phyloP scores from a whole-genome alignment of 345 rosid genomes.

The Boechera stricta region DNA sequence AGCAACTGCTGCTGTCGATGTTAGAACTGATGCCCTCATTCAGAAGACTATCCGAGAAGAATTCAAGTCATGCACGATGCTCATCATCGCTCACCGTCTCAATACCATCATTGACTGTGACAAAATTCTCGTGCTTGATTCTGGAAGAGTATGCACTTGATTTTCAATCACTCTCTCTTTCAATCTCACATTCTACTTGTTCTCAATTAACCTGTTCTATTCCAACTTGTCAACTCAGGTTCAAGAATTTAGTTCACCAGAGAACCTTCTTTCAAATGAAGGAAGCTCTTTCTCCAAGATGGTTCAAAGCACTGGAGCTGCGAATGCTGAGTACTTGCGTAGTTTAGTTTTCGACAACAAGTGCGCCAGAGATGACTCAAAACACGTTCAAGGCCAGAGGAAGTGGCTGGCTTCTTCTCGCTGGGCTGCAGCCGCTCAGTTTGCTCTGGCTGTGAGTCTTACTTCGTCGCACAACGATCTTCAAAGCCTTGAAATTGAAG shows the following conservation, averaged over 20 bases:
- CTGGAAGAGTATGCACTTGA: slow-evolving; percentile 54
- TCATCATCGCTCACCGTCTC: slow-evolving; percentile 87
- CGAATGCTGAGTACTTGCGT: slow-evolving; percentile 95
- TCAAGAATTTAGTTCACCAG: slow-evolving; percentile 84
- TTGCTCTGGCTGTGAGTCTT: slow-evolving; percentile 75
- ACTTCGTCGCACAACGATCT: slow-evolving; percentile 73
- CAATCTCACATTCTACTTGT: slow-evolving; percentile 4
- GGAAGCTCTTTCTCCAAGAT: slow-evolving; percentile 87
- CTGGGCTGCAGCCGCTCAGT: slow-evolving; percentile 84
- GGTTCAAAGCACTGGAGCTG: slow-evolving; percentile 97
- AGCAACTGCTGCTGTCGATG: slow-evolving; percentile 91
- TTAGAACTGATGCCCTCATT: slow-evolving; percentile 78
- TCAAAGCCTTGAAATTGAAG: slow-evolving; percentile 57
- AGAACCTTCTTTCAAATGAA: slow-evolving; percentile 73
- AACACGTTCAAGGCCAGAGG: slow-evolving; percentile 33
- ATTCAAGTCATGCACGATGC: slow-evolving; percentile 74
- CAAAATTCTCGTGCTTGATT: slow-evolving; percentile 80
- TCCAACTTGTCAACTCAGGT: slow-evolving; percentile 54
- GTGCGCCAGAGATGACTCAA: slow-evolving; percentile 35
- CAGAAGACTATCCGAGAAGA: slow-evolving; percentile 78
- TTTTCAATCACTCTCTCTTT: slow-evolving; percentile 10
- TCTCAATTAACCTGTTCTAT: slow-evolving; percentile 25
- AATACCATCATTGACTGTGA: slow-evolving; percentile 85
- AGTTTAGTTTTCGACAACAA: slow-evolving; percentile 67
- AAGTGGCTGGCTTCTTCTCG: slow-evolving; percentile 74